phyloP scores from a whole-genome alignment of 768 basidiomycete species.

The Pilatotrama ljubarskyi region DNA sequence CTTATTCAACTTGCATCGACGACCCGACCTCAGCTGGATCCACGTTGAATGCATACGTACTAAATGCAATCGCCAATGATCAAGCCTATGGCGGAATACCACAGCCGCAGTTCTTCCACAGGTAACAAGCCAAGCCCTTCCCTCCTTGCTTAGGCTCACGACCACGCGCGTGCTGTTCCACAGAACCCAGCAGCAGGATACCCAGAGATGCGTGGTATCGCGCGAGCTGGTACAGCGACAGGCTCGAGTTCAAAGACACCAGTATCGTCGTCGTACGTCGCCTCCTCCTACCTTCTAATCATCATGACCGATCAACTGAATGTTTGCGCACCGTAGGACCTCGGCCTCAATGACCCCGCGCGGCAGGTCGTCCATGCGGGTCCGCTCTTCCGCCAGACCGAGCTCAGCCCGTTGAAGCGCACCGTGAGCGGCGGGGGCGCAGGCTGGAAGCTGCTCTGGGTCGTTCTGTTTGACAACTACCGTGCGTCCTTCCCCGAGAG shows the following conservation, averaged over 20 bases:
- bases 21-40: too few species aligned
- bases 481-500: background rate
- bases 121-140: too few species aligned
- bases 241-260: slow-evolving; percentile 3
- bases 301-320: too few species aligned
- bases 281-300: background rate
- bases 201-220: background rate
- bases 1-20: too few species aligned
- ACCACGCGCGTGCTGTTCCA: too few species aligned
- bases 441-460: slow-evolving; percentile 20
- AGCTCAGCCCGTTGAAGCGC: slow-evolving; percentile 14
- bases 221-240: slow-evolving; percentile 8
- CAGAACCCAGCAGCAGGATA: too few species aligned
- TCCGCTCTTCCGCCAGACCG: slow-evolving; percentile 14
- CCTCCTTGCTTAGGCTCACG: too few species aligned
- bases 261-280: slow-evolving; percentile 5
- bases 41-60: too few species aligned
- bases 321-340: background rate
- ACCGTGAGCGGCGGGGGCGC: background rate
- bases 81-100: too few species aligned
- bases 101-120: too few species aligned
- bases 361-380: slow-evolving; percentile 15
- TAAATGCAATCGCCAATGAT: too few species aligned
- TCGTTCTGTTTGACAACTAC: slow-evolving; percentile 19
- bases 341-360: slow-evolving; percentile 2